A percentile compares a stretch with the other conserved stretches of the same genome.
phyloP scores from a whole-genome alignment of 225 moss, liverwort and hornwort species.

The Marchantia polymorpha region DNA sequence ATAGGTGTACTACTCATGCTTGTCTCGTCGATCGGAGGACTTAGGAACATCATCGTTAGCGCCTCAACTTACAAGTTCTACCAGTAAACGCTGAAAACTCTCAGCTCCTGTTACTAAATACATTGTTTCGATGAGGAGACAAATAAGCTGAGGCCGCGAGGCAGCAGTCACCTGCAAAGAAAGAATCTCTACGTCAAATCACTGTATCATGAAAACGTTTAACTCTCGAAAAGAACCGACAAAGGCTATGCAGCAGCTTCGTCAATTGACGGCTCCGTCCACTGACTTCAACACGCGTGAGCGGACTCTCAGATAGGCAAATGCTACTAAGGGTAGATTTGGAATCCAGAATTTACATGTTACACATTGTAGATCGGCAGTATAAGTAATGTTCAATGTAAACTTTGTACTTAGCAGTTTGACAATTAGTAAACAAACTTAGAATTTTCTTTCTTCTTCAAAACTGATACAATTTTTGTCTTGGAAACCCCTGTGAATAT shows the following conservation, averaged over 20 bases:
- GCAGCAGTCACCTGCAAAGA: background rate
- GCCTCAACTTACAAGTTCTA: conserved; percentile 31
- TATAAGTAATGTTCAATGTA: no score
- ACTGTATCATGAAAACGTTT: background rate
- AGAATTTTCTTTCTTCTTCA: no score
- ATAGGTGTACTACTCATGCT: conserved; percentile 30
- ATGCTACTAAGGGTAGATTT: no score
- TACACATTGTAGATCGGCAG: no score
- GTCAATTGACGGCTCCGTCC: background rate
- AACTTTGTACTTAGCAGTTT: no score
- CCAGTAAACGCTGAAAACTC: conserved; percentile 4
- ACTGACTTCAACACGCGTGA: no score
- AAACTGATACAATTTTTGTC: no score
- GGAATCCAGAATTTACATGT: no score
- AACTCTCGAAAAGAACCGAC: background rate
- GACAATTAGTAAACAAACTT: no score
- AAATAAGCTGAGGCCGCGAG: background rate
- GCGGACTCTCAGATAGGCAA: background rate
- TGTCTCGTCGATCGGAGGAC: conserved; percentile 25
- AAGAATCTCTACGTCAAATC: background rate
- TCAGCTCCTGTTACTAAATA: background rate
- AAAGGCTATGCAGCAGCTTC: background rate
- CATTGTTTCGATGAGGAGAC: conserved; percentile 3
- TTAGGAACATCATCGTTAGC: conserved; percentile 11
- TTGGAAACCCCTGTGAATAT: no score